Base-by-base conservation (phyloP, 2,329 filamentous ascomycete genomes). In the Fusarium fujikuroi region DNA sequence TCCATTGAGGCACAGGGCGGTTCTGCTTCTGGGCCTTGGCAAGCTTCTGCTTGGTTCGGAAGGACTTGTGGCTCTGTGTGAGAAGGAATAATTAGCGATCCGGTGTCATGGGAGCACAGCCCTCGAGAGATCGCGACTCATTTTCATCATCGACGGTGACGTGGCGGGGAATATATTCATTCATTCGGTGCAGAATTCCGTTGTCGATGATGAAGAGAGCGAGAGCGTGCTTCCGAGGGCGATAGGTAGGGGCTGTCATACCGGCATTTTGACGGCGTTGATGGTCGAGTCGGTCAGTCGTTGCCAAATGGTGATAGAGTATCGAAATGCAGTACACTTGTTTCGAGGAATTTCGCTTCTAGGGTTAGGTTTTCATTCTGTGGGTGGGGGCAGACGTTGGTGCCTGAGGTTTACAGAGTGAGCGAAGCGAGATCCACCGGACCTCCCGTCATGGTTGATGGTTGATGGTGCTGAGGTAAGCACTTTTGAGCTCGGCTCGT, bases 31-130 rank as follows among this genome's bases (percentile, higher is more conserved):
- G 95, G 85, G 96, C 96, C 91, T 95, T 98, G 85, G 96, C 96
- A 90, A 99, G 95, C 96, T 99, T 99, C 88, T 97, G 93, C 95
- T 99, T 99, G 88, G 95, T 98, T 87, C 95, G 93, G 95, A 99
- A 99, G 85, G 95, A 94, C 93, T 99, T 99, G 90, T 99, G 95
- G 92, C 93, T 95, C 95, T 98, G 86, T 61, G 34, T 36, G 46
- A 72, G 72, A 60, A 56, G 43, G 46, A 62, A 58, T 62, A 28
- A 70, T 81, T 75, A 81, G 80, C 72, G 47, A 73, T 71, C 69
- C 32, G 52, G 30, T 56, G 50, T 63, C 50, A n/a, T 47, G 43
- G 37, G 46, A 73, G 54, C 57, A 60, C 58, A 63, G n/a, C 44
- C 65, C 66, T 34, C 28, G 18, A 59, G 16, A 39, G 70, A 59